Evolutionary conservation across 306 rosid genomes (phyloP), one percentile per base, ranked within the genome.

Genomic region (Morella rubra): DNA sequence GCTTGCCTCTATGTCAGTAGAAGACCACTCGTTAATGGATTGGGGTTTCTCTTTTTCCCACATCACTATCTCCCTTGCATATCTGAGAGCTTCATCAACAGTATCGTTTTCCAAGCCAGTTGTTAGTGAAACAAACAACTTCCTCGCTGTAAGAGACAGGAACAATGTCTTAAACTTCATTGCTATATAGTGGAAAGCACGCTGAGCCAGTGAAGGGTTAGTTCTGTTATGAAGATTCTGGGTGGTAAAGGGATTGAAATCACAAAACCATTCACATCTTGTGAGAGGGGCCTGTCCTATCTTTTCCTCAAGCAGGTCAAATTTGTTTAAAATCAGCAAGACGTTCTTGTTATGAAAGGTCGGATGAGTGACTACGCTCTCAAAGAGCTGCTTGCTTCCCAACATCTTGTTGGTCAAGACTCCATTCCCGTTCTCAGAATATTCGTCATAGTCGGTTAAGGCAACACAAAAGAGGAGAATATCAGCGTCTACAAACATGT

Each of bases 61-160:
- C 54, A 65, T 72, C 32, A 79, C 72, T 74, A 93, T 86, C 85
- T 86, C 96, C 77, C 93, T 85, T 11, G 91, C 94, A 66, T 89
- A 90, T 84, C 85, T 84, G n/a, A 93, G 85, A 68, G 94, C 88
- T 72, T 84, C 93, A 58, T 85, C 85, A 7, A 90, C 90, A n/a
- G 86, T 81, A 20, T 85, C 87, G 46, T 85, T 69, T 71, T 93
- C 87, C 85, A 90, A 82, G 5, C 89, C 96, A 14, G 90, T 81
- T 42, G 84, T 83, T 60, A 3, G 27, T 20, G 93, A 89, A 76
- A 93, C 93, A 84, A 85, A 93, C 46, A 93, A 81, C 86, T 90
- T 93, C 61, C 81, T 55, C 24, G 54, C 84, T 8, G 94, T 89
- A 7, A 78, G 69, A 75, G 86, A 76, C 65, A 7, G 69, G 83